Percentiles rank a stretch among this genome's conserved stretches.
These are phyloP conservation scores for Mallotus japonicus DNA, from an alignment of 441 rosid genomes.

Conservation along the genomic window DNA sequence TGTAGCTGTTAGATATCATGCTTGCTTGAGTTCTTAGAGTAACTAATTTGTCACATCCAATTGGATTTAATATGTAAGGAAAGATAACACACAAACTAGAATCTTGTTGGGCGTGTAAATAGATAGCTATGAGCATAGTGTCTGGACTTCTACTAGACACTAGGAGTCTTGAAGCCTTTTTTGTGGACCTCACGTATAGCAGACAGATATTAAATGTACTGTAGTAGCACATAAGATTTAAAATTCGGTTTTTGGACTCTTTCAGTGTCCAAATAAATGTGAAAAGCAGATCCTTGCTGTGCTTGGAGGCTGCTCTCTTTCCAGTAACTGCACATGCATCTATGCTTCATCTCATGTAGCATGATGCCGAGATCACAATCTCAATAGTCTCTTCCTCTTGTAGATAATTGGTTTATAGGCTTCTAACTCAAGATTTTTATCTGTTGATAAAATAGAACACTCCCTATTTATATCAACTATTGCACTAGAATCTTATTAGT, in stretches of 20 bases:
- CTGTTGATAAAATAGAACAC: background rate
- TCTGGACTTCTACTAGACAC: no score
- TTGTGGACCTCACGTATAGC: no score
- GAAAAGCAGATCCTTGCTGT: background rate
- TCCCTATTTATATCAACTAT: background rate
- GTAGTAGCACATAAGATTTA: background rate
- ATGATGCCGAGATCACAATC: background rate
- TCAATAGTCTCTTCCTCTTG: background rate
- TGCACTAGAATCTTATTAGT: background rate
- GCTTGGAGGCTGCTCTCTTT: background rate
- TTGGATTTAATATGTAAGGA: background rate
- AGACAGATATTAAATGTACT: background rate
- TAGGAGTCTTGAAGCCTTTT: no score
- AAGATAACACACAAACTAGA: no score
- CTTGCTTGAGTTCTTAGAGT: background rate
- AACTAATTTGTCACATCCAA: background rate
- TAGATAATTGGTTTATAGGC: background rate
- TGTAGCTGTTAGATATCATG: background rate
- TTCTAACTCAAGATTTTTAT: background rate
- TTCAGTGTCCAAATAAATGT: background rate
- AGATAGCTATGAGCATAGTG: no score
- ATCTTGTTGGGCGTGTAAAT: no score
- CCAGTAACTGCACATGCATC: background rate
- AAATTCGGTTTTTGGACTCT: background rate
- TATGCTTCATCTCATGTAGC: background rate